Percentiles rank a stretch among this genome's conserved stretches.
These are phyloP conservation scores for Podospora conica DNA, from an alignment of 495 filamentous ascomycete species.

Conservation along the genomic window DNA sequence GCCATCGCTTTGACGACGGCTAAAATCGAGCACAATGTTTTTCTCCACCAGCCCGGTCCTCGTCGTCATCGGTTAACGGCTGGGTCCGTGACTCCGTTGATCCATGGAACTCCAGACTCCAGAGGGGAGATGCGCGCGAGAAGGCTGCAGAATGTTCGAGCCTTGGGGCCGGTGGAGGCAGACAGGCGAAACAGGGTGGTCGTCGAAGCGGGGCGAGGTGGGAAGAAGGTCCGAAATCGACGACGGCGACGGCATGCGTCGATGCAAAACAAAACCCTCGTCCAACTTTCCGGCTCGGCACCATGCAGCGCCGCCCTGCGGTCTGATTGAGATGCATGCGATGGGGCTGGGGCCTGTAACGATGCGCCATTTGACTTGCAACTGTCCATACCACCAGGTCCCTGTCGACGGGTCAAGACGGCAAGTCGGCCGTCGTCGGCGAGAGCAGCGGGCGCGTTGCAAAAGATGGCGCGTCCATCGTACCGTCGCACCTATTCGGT, in stretches of 20 bases:
- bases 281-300: constrained; percentile 14
- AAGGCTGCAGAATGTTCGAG: background rate
- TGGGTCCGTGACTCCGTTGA: background rate
- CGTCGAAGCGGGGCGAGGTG: constrained; percentile 9
- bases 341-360: background rate
- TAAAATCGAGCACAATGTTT: background rate
- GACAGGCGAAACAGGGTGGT: background rate
- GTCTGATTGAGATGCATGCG: no score
- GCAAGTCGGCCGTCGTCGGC: constrained; percentile 1
- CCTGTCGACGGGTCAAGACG: constrained; percentile 3
- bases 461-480: background rate
- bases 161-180: background rate
- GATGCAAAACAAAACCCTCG: constrained; percentile 11
- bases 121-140: no score
- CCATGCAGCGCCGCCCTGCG: constrained; percentile 17
- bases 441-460: background rate
- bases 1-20: background rate
- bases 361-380: constrained; percentile 24
- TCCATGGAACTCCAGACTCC: background rate
- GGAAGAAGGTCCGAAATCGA: constrained; percentile 24
- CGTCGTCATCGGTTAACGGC: background rate
- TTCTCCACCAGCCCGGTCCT: background rate
- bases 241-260: background rate
- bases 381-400: background rate
- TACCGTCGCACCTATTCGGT: background rate